Base-by-base conservation (phyloP, 2,329 filamentous ascomycete genomes). In the Fusarium drepaniforme region DNA sequence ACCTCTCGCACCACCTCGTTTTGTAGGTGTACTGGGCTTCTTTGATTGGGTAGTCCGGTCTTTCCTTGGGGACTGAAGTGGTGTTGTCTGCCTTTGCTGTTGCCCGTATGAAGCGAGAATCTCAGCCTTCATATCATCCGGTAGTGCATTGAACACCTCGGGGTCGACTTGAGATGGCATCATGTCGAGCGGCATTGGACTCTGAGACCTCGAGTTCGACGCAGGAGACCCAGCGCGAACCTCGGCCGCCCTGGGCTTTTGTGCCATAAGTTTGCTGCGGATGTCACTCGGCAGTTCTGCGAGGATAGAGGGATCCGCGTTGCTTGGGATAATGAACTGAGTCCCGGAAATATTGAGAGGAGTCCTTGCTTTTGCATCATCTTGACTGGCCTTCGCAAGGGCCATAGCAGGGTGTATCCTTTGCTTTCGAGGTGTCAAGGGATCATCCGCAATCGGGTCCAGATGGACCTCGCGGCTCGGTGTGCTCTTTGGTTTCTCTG, bases 271-370 rank as follows among this genome's bases (percentile, higher is more conserved):
- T 79, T 90, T 94, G 37, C 90, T 91, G 70, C 94, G 90, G 73
- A 98, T 98, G 80, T 97, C 94, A 37, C 87, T 88, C 0, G 96
- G 96, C 5, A 99, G 87, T 78, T 97, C 95, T 2, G 93, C 93
- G 5, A 98, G 84, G 0, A 98, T 93, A n/a, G 88, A 86, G 0
- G 93, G 92, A 80, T 99, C 97, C 3, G 94, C 89, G 75, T 98
- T 94, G 1, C 90, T 90, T 0, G 97, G 97, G 76, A 99, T 87
- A 57, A 98, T 90, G 79, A 99, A 99, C 79, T 99, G 97, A 0
- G 96, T 98, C 3, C 96, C 95, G 4, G 91, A 87, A 4, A 94
- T 89, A 78, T 98, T 97, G 25, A 98, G 85, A 1, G 92, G 92
- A 8, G 89, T 90, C 72, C 89, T 93, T 25, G 93, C 85, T 83